Conservation (phyloP, 2,329 filamentous ascomycete species). For the Aureobasidium sp. region DNA sequence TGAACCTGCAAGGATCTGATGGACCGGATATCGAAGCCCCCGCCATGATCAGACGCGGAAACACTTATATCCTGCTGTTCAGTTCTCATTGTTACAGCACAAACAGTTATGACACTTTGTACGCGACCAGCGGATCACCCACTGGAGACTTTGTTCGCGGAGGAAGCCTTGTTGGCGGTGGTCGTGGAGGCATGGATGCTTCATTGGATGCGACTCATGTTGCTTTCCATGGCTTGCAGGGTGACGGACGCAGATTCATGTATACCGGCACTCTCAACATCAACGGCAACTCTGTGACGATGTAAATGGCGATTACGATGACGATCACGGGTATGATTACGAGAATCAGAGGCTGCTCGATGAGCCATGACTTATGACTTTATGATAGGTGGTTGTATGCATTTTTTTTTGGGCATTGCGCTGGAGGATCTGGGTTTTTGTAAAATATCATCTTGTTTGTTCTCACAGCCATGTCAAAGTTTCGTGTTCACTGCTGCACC, state of each 20-base stretch:
- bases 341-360: background rate
- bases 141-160: slow-evolving; percentile 18
- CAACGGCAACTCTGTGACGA: slow-evolving; percentile 4
- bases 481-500: too few species aligned
- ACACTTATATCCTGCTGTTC: slow-evolving; percentile 29
- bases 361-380: background rate
- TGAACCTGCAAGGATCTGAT: slow-evolving; percentile 24
- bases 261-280: slow-evolving; percentile 18
- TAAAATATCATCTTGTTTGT: too few species aligned
- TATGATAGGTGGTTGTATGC: background rate
- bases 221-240: slow-evolving; percentile 23
- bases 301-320: background rate
- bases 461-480: too few species aligned
- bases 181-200: slow-evolving; percentile 21
- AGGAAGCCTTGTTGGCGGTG: slow-evolving; percentile 16
- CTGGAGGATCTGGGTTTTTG: too few species aligned
- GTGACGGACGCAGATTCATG: slow-evolving; percentile 19
- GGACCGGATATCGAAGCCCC: slow-evolving; percentile 26
- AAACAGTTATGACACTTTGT: slow-evolving; percentile 24
- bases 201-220: slow-evolving; percentile 19
- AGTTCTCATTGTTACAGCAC: slow-evolving; percentile 26
- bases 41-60: slow-evolving; percentile 21
- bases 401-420: too few species aligned
- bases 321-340: too few species aligned
- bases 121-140: slow-evolving; percentile 18